Evolutionary conservation across 2,329 filamentous ascomycete genomes (phyloP).

Genomic region (Penicillium sp.): DNA sequence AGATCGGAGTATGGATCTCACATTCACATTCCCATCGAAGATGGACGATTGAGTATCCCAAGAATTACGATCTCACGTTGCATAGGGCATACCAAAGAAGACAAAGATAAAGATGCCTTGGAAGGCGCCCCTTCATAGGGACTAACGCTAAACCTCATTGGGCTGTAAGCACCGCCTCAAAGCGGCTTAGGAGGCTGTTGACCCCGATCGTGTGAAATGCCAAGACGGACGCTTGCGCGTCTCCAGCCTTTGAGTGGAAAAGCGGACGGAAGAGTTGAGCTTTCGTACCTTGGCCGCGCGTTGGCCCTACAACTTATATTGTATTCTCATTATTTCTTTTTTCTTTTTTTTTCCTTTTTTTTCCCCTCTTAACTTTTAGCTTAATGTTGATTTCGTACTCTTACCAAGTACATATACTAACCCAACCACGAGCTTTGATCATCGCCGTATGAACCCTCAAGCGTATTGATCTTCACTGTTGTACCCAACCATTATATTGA

Average conservation of each 20-base stretch:
- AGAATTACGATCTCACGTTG: slow-evolving; percentile 2
- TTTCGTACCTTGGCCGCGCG: slow-evolving; percentile 11
- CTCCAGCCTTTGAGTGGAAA: slow-evolving; percentile 28
- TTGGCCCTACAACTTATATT: not conserved
- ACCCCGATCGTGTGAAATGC: slow-evolving; percentile 32
- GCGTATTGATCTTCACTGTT: not conserved
- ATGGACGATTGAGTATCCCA: not conserved
- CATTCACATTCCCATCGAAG: not conserved
- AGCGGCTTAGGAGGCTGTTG: slow-evolving; percentile 29
- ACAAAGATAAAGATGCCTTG: slow-evolving; percentile 10
- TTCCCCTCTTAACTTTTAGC: not conserved
- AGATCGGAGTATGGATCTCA: not conserved
- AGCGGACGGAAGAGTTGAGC: not conserved
- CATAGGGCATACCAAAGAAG: not conserved
- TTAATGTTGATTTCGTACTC: not conserved
- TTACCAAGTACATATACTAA: not conserved
- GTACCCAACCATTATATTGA: not conserved
- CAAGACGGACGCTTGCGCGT: slow-evolving; percentile 43
- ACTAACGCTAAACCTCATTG: not conserved
- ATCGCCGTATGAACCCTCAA: not conserved
- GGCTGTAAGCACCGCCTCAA: slow-evolving; percentile 10
- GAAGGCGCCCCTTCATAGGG: slow-evolving; percentile 21
- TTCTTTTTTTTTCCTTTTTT: not conserved
- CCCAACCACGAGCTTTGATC: not conserved
- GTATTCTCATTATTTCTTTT: not conserved